Evolutionary conservation across 345 rosid species (phyloP).

Genomic region (Gossypium sturtianum): DNA sequence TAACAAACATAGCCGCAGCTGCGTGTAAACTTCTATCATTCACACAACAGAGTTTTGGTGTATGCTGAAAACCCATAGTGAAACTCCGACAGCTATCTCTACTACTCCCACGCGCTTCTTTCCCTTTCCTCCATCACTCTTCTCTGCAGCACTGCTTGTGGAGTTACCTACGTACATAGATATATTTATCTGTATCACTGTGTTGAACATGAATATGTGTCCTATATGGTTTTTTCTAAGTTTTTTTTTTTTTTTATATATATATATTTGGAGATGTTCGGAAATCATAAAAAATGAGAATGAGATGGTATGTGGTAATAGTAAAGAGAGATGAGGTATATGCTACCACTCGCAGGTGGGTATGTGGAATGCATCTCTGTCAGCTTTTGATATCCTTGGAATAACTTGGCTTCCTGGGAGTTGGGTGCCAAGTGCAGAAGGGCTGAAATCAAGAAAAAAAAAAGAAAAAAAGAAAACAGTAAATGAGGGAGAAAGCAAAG

Average conservation of each 20-base stretch:
- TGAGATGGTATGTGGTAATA: too few relatives aligned
- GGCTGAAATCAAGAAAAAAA: slow-evolving; percentile 28
- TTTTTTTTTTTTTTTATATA: too few relatives aligned
- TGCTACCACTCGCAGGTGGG: slow-evolving; percentile 32
- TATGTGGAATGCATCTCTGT: slow-evolving; percentile 17
- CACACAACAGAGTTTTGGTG: not conserved
- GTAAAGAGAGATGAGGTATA: not conserved
- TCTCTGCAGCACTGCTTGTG: slow-evolving; percentile 14
- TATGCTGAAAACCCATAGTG: slow-evolving; percentile 12
- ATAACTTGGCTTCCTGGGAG: slow-evolving; percentile 62
- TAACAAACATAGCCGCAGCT: not conserved
- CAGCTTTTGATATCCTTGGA: slow-evolving; percentile 46
- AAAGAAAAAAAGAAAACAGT: not conserved
- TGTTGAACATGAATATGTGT: not conserved
- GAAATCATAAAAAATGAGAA: too few relatives aligned
- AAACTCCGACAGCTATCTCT: slow-evolving; percentile 28
- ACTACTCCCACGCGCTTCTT: slow-evolving; percentile 24
- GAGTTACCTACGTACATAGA: slow-evolving; percentile 14
- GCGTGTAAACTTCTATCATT: not conserved
- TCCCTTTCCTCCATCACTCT: slow-evolving; percentile 33
- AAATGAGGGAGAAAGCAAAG: not conserved
- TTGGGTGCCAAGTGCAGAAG: slow-evolving; percentile 55
- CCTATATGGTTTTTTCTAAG: too few relatives aligned
- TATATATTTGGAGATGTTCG: too few relatives aligned
- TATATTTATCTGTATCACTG: not conserved